These are phyloP conservation scores for Saturnispora serradocipensis DNA, from an alignment of 805 yeast species.

Conservation along the genomic window DNA sequence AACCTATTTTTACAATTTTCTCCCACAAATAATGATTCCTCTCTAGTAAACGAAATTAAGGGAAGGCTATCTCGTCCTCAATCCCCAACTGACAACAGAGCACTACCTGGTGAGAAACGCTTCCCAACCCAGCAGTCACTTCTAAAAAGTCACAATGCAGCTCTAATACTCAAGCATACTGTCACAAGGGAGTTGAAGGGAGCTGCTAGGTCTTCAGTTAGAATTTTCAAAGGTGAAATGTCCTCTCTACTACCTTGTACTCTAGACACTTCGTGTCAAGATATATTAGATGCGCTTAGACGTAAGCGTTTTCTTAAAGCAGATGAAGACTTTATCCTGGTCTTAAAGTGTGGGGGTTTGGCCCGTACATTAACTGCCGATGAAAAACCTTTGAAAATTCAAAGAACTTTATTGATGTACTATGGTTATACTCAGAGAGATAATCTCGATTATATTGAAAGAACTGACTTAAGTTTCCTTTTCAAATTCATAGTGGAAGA, in stretches of 20 bases:
- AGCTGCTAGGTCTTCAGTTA: constrained; percentile 33
- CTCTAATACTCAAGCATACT: background rate
- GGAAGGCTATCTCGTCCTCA: constrained; percentile 8
- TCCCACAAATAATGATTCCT: background rate
- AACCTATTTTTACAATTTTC: background rate
- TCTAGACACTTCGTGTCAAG: constrained; percentile 66
- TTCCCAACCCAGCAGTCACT: background rate
- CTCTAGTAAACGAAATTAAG: background rate
- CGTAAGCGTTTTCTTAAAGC: constrained; percentile 68
- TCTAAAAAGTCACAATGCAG: background rate
- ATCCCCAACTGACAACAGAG: background rate
- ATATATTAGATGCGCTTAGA: constrained; percentile 59
- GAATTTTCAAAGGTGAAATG: constrained; percentile 77
- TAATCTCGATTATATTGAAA: constrained; percentile 64
- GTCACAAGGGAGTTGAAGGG: constrained; percentile 21
- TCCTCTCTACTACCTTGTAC: constrained; percentile 74
- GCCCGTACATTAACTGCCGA: constrained; percentile 62
- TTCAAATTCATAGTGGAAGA: constrained; percentile 78
- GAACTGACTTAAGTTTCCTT: constrained; percentile 74
- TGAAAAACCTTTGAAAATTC: constrained; percentile 72
- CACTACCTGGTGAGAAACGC: background rate
- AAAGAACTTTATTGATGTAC: constrained; percentile 57
- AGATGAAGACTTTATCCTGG: constrained; percentile 64
- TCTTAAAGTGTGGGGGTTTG: constrained; percentile 66
- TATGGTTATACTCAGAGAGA: constrained; percentile 80